These are phyloP conservation scores for Hygrocybe punicea DNA, from an alignment of 768 basidiomycete species.

Conservation along the genomic window DNA sequence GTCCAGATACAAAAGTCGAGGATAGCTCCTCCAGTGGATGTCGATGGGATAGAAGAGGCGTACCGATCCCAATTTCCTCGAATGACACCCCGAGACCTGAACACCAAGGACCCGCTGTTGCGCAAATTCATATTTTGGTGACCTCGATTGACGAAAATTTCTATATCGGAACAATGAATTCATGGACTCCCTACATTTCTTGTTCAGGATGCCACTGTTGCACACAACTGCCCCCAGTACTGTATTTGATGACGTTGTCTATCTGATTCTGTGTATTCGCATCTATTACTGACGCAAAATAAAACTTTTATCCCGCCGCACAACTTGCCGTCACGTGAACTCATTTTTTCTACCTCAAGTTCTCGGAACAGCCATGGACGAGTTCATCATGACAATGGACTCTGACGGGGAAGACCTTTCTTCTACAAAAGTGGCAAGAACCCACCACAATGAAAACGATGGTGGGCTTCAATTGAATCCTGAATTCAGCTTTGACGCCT, in stretches of 20 bases:
- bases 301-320: too few species aligned
- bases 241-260: neutral
- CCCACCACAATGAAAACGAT: conserved; percentile 39
- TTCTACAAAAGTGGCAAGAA: conserved; percentile 20
- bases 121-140: conserved; percentile 51
- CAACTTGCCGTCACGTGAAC: too few species aligned
- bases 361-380: conserved; percentile 36
- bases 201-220: conserved; percentile 7
- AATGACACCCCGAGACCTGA: conserved; percentile 12
- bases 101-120: conserved; percentile 44
- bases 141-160: neutral
- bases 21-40: conserved; percentile 50
- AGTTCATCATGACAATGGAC: conserved; percentile 82
- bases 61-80: conserved; percentile 27
- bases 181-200: neutral
- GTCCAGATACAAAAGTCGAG: conserved; percentile 64
- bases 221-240: neutral
- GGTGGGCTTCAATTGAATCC: conserved; percentile 70
- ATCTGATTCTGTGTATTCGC: neutral
- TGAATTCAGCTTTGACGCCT: conserved; percentile 79
- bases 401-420: conserved; percentile 66
- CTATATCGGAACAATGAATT: neutral
- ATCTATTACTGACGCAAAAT: too few species aligned
- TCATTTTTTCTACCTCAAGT: neutral
- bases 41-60: conserved; percentile 44